Conservation (phyloP, 352 stramenopile species). For the Peronospora farinosa region DNA sequence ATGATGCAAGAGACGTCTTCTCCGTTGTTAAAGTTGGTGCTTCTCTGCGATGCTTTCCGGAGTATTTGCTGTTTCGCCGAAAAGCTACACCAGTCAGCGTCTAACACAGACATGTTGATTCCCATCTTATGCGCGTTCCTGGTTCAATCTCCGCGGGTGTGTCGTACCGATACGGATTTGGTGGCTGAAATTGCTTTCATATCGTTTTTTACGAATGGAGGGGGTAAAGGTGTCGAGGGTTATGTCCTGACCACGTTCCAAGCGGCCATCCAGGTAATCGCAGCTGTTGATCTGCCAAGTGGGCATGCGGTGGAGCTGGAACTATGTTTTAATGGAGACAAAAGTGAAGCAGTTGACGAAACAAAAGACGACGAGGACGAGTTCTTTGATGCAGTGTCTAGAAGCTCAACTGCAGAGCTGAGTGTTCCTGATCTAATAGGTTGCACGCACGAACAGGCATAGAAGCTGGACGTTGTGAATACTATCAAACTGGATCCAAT, state of each 20-base stretch:
- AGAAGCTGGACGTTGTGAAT: slow-evolving; percentile 14
- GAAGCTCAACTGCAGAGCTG: slow-evolving; percentile 8
- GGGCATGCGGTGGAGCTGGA: slow-evolving; percentile 51
- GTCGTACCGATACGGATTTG: slow-evolving; percentile 31
- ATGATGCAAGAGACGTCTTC: slow-evolving; percentile 50
- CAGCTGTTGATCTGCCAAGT: slow-evolving; percentile 48
- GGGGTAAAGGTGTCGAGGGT: slow-evolving; percentile 66
- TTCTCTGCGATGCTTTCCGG: slow-evolving; percentile 55
- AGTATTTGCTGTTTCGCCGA: slow-evolving; percentile 63
- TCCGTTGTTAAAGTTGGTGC: slow-evolving; percentile 55
- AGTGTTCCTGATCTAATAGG: background rate
- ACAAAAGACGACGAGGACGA: slow-evolving; percentile 37
- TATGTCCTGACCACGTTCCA: slow-evolving; percentile 78
- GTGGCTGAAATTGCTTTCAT: slow-evolving; percentile 70
- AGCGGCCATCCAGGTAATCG: slow-evolving; percentile 61
- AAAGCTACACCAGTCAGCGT: slow-evolving; percentile 48
- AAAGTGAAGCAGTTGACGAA: slow-evolving; percentile 23
- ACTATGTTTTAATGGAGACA: slow-evolving; percentile 40
- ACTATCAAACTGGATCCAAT: slow-evolving; percentile 21
- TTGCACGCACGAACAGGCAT: background rate
- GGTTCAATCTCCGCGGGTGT: slow-evolving; percentile 34
- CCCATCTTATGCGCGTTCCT: slow-evolving; percentile 59
- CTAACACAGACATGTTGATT: slow-evolving; percentile 67
- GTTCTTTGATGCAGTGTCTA: slow-evolving; percentile 49
- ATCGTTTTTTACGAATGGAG: slow-evolving; percentile 69